These are phyloP conservation scores for Oehlia diaphana DNA, from an alignment of 192 early-diverging fungal species.

Conservation along the genomic window DNA sequence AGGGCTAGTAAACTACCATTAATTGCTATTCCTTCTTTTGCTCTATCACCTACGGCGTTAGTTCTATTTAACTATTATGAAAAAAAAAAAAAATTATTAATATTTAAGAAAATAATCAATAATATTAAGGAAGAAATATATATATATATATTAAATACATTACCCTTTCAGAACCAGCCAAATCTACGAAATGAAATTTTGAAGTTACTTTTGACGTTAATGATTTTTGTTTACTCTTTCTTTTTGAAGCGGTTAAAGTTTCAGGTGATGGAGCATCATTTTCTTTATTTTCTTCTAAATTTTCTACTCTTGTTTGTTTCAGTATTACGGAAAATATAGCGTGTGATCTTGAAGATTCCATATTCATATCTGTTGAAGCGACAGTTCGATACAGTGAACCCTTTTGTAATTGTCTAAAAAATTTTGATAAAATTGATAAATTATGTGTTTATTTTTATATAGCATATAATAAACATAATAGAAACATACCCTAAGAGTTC, in stretches of 20 bases:
- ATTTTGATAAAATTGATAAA: too few relatives aligned
- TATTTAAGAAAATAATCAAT: too few relatives aligned
- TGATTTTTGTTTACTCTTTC: background rate
- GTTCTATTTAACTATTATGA: conserved; percentile 27
- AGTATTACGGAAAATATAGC: conserved; percentile 93
- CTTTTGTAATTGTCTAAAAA: conserved; percentile 50
- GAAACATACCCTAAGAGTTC: conserved; percentile 55
- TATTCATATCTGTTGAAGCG: conserved; percentile 95
- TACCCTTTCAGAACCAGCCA: conserved; percentile 92
- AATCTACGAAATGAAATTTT: conserved; percentile 98
- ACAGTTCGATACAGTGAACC: conserved; percentile 53
- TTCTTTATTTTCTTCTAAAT: conserved; percentile 33
- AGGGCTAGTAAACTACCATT: conserved; percentile 95
- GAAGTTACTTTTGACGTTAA: conserved; percentile 56
- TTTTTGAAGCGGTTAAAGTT: too few relatives aligned
- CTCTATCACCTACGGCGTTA: conserved; percentile 86
- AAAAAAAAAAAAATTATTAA: too few relatives aligned
- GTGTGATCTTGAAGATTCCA: conserved; percentile 84
- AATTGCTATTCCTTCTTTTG: conserved; percentile 95
- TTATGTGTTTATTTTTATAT: too few relatives aligned
- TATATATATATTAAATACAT: background rate
- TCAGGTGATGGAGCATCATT: conserved; percentile 17
- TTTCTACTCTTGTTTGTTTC: conserved; percentile 62
- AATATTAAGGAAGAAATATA: too few relatives aligned
- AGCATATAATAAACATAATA: too few relatives aligned